Evolutionary conservation across 2,329 filamentous ascomycete genomes (phyloP).

Genomic region (Xylariaceae sp.): DNA sequence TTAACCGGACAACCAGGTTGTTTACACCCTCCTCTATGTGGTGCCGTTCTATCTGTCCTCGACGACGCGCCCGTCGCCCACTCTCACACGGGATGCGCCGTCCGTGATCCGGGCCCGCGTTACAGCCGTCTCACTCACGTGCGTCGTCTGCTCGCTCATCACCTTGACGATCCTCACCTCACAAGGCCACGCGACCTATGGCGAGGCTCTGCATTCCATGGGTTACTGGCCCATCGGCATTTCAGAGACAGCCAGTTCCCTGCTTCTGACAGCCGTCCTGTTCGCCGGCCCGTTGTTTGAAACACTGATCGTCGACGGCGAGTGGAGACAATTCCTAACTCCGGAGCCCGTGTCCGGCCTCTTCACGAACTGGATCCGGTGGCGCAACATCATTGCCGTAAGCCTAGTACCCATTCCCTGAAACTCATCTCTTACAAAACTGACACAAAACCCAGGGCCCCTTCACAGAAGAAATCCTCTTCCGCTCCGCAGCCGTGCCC

Average conservation of each 20-base stretch:
- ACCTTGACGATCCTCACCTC: constrained; percentile 63
- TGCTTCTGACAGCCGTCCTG: constrained; percentile 70
- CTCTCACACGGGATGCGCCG: constrained; percentile 78
- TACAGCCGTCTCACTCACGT: constrained; percentile 71
- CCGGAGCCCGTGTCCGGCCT: constrained; percentile 52
- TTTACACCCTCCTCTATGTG: constrained; percentile 87
- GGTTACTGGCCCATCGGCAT: constrained; percentile 75
- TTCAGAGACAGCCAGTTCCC: constrained; percentile 54
- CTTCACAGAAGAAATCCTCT: constrained; percentile 87
- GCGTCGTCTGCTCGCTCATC: constrained; percentile 58
- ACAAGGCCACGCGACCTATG: constrained; percentile 43
- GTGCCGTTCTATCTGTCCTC: constrained; percentile 81
- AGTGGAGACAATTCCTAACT: constrained; percentile 60
- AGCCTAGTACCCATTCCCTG: constrained; percentile 33
- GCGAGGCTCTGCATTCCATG: constrained; percentile 61
- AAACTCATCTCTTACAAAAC: not conserved
- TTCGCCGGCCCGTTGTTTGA: constrained; percentile 85
- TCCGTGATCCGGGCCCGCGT: constrained; percentile 85
- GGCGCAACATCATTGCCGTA: constrained; percentile 83
- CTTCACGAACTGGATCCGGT: constrained; percentile 70
- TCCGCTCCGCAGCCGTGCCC: constrained; percentile 80
- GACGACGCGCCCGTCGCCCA: constrained; percentile 71
- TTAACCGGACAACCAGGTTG: constrained; percentile 46
- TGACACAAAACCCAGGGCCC: constrained; percentile 55
- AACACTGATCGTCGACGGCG: constrained; percentile 64